Evolutionary conservation across 176 grass and related monocot genomes (phyloP).

Genomic region (Oryza officinalis): DNA sequence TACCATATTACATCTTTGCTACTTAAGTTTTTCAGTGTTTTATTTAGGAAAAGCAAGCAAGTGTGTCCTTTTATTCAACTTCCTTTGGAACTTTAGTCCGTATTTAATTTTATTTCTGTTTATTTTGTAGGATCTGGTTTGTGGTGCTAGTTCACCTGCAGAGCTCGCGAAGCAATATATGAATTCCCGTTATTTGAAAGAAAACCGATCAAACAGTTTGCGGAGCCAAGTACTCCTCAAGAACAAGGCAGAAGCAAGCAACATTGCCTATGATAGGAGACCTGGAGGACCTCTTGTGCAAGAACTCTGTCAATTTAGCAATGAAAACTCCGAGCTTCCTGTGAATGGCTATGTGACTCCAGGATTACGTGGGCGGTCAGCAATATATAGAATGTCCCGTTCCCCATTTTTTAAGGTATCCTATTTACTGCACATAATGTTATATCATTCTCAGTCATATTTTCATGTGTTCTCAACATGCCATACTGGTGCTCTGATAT

Average conservation of each 20-base stretch:
- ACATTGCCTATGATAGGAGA: slow-evolving; percentile 32
- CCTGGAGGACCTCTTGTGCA: slow-evolving; percentile 31
- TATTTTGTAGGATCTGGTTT: slow-evolving; percentile 37
- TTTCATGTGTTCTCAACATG: slow-evolving; percentile 3
- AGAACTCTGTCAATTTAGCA: slow-evolving; percentile 26
- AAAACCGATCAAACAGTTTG: slow-evolving; percentile 37
- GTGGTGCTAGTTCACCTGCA: slow-evolving; percentile 45
- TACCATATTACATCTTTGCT: not conserved
- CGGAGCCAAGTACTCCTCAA: slow-evolving; percentile 43
- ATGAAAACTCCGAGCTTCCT: slow-evolving; percentile 34
- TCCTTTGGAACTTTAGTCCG: not conserved
- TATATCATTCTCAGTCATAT: not conserved
- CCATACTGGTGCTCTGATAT: not conserved
- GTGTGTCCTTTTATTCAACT: not conserved
- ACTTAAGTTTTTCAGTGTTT: slow-evolving; percentile 10
- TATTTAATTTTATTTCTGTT: slow-evolving; percentile 17
- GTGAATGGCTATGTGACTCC: slow-evolving; percentile 59
- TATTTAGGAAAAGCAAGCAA: slow-evolving; percentile 23
- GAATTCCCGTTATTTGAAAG: slow-evolving; percentile 46
- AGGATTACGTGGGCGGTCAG: slow-evolving; percentile 52
- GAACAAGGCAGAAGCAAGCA: slow-evolving; percentile 46
- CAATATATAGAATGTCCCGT: slow-evolving; percentile 58
- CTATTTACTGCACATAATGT: slow-evolving; percentile 6
- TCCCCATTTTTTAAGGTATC: slow-evolving; percentile 67
- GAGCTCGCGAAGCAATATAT: slow-evolving; percentile 75